These are phyloP conservation scores for Neospora caninum DNA, from an alignment of 169 alveolate genomes.

Conservation along the genomic window DNA sequence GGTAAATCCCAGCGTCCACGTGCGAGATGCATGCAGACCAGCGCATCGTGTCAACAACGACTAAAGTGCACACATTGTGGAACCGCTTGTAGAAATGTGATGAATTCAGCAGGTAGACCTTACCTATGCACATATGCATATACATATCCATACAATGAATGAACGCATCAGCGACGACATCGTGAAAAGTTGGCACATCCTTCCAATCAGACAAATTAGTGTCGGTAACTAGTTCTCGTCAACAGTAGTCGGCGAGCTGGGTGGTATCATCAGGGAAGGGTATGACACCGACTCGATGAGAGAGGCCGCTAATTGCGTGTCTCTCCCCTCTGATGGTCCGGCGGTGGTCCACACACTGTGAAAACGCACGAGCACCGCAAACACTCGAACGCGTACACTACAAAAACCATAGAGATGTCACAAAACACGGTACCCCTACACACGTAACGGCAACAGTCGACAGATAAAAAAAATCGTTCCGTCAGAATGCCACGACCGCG, in stretches of 20 bases:
- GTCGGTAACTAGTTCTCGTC: constrained; percentile 21
- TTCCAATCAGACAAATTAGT: background rate
- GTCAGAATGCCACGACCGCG: background rate
- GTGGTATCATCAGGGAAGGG: constrained; percentile 8
- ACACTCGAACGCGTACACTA: background rate
- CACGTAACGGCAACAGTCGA: background rate
- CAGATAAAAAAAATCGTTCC: background rate
- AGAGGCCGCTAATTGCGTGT: background rate
- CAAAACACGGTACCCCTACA: background rate
- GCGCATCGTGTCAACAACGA: too few relatives aligned
- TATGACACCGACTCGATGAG: background rate
- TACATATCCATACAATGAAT: too few relatives aligned
- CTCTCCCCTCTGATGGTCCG: background rate
- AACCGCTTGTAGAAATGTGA: too few relatives aligned
- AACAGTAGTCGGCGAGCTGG: background rate
- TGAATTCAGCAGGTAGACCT: too few relatives aligned
- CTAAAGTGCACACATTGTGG: too few relatives aligned
- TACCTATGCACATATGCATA: too few relatives aligned
- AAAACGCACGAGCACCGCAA: background rate
- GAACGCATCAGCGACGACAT: too few relatives aligned
- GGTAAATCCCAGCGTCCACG: too few relatives aligned
- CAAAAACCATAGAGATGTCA: too few relatives aligned
- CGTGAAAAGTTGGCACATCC: too few relatives aligned
- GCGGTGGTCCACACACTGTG: background rate
- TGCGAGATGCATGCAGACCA: too few relatives aligned